Percentiles rank a stretch among this genome's conserved stretches.
Conservation (phyloP, 2,329 filamentous ascomycete species). For the Ophidiomyces ophidiicola region DNA sequence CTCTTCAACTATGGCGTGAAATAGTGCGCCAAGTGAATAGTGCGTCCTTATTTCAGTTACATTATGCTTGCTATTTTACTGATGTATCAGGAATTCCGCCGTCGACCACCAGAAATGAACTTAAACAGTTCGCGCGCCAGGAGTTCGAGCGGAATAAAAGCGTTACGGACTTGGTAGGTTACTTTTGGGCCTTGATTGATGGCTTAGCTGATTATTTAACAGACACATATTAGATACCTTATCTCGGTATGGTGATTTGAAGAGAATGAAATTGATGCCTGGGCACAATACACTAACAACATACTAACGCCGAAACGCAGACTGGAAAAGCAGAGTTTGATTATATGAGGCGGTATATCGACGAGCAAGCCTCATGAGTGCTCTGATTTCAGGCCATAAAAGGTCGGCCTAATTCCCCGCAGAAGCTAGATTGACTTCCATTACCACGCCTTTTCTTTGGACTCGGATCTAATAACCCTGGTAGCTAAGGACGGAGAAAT, state of each 20-base stretch:
- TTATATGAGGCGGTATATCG: constrained; percentile 36
- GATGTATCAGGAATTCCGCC: constrained; percentile 26
- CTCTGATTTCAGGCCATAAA: no score
- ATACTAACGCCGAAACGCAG: constrained; percentile 15
- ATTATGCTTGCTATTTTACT: background rate
- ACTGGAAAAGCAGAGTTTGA: constrained; percentile 38
- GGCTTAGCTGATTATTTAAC: background rate
- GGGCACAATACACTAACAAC: no score
- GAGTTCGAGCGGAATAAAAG: constrained; percentile 35
- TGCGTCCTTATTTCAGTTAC: constrained; percentile 15
- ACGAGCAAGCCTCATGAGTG: constrained; percentile 28
- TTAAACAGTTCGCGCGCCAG: constrained; percentile 32
- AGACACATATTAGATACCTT: constrained; percentile 35
- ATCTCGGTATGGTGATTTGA: constrained; percentile 25
- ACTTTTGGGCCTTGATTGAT: background rate
- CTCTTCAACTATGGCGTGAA: constrained; percentile 33
- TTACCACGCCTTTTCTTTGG: no score
- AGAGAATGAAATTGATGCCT: no score
- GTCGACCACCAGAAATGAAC: constrained; percentile 31
- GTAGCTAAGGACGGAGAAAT: background rate
- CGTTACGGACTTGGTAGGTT: constrained; percentile 32
- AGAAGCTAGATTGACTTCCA: no score
- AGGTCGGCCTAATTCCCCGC: no score
- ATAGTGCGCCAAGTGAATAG: constrained; percentile 32
- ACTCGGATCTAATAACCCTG: no score